Conservation (phyloP, 352 stramenopile species). For the Lagenidium sp. region DNA sequence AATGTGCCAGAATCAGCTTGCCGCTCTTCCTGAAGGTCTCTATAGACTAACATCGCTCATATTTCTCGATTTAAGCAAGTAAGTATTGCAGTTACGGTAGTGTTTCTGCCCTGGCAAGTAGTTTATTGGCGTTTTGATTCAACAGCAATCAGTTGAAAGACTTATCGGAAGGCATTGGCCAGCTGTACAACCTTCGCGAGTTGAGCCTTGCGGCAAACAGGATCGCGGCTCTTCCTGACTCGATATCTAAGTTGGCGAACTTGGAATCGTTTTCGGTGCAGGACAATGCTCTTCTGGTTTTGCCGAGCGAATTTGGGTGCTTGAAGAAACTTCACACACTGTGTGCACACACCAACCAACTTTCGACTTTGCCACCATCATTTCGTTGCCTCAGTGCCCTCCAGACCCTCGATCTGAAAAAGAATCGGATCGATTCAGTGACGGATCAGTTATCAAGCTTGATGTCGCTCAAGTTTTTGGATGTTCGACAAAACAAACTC, state of each 20-base stretch:
- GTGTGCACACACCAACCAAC: conserved; percentile 50
- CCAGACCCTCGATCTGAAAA: conserved; percentile 69
- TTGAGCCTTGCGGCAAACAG: conserved; percentile 54
- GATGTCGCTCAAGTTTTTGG: conserved; percentile 46
- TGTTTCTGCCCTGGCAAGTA: no score
- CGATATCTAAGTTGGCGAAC: conserved; percentile 27
- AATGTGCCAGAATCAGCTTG: conserved; percentile 59
- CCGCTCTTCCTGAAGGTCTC: conserved; percentile 44
- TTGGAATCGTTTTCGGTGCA: conserved; percentile 55
- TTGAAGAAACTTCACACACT: conserved; percentile 52
- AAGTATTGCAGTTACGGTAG: no score
- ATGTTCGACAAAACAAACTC: conserved; percentile 68
- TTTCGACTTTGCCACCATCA: conserved; percentile 31
- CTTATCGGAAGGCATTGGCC: conserved; percentile 41
- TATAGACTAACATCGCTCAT: conserved; percentile 49
- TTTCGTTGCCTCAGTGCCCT: conserved; percentile 39
- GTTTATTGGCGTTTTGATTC: no score
- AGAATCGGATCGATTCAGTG: conserved; percentile 53
- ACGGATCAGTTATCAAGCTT: conserved; percentile 29
- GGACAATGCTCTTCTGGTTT: conserved; percentile 38
- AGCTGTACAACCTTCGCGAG: conserved; percentile 48
- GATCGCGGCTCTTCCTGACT: conserved; percentile 41
- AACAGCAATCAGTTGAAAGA: conserved; percentile 57
- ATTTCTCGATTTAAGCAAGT: conserved; percentile 74
- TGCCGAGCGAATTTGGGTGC: conserved; percentile 43